Percentiles rank a stretch among this genome's conserved stretches.
Evolutionary conservation across 139 green algal species (phyloP).

Genomic region (Chlorella ohadii): DNA sequence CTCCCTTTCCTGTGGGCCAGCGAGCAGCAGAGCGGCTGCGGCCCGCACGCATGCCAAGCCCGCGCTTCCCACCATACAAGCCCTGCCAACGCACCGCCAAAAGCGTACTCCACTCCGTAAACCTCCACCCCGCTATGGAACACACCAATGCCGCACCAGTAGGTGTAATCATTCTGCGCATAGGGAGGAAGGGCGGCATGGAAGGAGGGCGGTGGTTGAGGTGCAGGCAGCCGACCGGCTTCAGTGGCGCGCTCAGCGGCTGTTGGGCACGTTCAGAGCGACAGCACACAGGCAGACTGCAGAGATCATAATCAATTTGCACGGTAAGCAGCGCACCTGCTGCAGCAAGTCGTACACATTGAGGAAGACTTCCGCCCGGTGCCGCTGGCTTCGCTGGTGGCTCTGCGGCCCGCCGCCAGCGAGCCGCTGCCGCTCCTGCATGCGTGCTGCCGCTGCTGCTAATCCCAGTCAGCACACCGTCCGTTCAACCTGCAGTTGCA

Average conservation of each 20-base stretch:
- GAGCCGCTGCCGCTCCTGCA: too few species aligned
- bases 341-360: conserved; percentile 90
- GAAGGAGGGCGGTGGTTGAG: too few species aligned
- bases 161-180: conserved; percentile 68
- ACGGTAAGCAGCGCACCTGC: conserved; percentile 5
- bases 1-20: too few species aligned
- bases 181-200: too few species aligned
- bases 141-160: conserved; percentile 83
- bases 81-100: conserved; percentile 54
- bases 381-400: not conserved
- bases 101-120: conserved; percentile 90
- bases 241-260: too few species aligned
- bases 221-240: too few species aligned
- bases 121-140: conserved; percentile 92
- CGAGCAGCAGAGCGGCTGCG: too few species aligned
- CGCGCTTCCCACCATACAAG: not conserved
- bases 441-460: too few species aligned
- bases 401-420: not conserved
- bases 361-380: conserved; percentile 50
- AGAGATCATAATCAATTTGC: not conserved
- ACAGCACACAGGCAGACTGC: not conserved
- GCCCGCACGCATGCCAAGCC: too few species aligned
- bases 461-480: too few species aligned
- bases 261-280: too few species aligned
- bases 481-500: not conserved